phyloP scores from a whole-genome alignment of 140 eudicot genomes.

The Bidens hawaiensis region DNA sequence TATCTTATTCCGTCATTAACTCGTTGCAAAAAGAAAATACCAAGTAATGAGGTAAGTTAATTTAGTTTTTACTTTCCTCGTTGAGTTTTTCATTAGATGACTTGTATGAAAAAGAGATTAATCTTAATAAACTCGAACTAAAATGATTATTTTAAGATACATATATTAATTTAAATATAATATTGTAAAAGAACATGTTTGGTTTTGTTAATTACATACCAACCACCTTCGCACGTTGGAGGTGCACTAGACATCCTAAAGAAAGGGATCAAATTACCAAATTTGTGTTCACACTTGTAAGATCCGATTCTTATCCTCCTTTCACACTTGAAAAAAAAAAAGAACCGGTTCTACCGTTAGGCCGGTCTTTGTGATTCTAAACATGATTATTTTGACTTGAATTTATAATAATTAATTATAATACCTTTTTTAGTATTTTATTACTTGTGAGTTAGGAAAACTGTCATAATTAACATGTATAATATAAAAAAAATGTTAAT shows the following conservation, averaged over 20 bases:
- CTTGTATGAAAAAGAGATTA: too few relatives aligned
- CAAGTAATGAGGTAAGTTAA: too few relatives aligned
- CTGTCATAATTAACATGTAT: not conserved
- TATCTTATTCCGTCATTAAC: too few relatives aligned
- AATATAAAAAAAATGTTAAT: too few relatives aligned
- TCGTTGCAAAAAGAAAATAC: too few relatives aligned
- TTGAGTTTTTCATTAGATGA: too few relatives aligned
- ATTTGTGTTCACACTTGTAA: slow-evolving; percentile 25
- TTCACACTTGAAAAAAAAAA: slow-evolving; percentile 16
- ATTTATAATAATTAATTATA: too few relatives aligned
- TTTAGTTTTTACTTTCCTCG: too few relatives aligned
- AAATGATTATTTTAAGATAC: not conserved
- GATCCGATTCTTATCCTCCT: slow-evolving; percentile 19
- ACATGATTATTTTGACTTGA: not conserved
- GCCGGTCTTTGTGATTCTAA: slow-evolving; percentile 1
- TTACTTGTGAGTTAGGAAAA: not conserved
- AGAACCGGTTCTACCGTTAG: slow-evolving; percentile 12
- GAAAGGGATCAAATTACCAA: slow-evolving; percentile 12
- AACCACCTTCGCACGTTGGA: slow-evolving; percentile 20
- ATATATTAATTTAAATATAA: too few relatives aligned
- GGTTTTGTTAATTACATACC: slow-evolving; percentile 19
- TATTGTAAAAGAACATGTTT: not conserved
- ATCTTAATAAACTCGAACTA: not conserved
- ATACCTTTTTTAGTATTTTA: too few relatives aligned
- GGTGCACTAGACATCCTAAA: slow-evolving; percentile 12